A percentile compares a stretch with the other conserved stretches of the same genome.
phyloP scores from a whole-genome alignment of 345 rosid species.

The Lepidium africanum region DNA sequence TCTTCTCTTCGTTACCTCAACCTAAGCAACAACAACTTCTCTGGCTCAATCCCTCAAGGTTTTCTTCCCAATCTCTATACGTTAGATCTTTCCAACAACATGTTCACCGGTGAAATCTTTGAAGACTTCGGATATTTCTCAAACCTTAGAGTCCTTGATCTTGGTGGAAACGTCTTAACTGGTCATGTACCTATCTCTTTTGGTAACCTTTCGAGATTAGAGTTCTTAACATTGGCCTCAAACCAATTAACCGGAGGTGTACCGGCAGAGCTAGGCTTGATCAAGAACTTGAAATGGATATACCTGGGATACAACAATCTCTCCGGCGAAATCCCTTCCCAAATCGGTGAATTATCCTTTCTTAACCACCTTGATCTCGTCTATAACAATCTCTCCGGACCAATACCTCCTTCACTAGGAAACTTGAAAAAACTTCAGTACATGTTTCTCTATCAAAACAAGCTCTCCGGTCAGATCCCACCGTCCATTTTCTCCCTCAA shows the following conservation, averaged over 20 bases:
- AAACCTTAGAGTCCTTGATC: conserved; percentile 53
- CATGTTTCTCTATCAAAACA: conserved; percentile 76
- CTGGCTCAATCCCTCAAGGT: conserved; percentile 44
- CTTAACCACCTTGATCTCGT: conserved; percentile 81
- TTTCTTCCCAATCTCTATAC: conserved; percentile 32
- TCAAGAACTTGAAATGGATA: conserved; percentile 65
- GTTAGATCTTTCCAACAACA: conserved; percentile 78
- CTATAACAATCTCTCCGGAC: conserved; percentile 73
- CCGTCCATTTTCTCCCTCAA: conserved; percentile 41
- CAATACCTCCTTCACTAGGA: conserved; percentile 58
- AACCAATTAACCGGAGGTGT: conserved; percentile 63
- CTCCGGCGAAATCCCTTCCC: conserved; percentile 64
- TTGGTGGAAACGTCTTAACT: conserved; percentile 68
- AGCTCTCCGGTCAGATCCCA: conserved; percentile 58
- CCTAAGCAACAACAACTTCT: conserved; percentile 81
- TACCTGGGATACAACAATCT: conserved; percentile 88
- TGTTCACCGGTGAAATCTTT: conserved; percentile 56
- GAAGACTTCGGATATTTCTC: conserved; percentile 46
- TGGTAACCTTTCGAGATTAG: conserved; percentile 42
- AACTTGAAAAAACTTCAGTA: conserved; percentile 49
- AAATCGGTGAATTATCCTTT: conserved; percentile 45
- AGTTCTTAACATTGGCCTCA: conserved; percentile 67
- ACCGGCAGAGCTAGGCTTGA: conserved; percentile 40
- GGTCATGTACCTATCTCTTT: conserved; percentile 53
- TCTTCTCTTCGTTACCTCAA: conserved; percentile 59